Evolutionary conservation across 1,284 basidiomycete genomes (phyloP).

Genomic region (Puccinia hordei): DNA sequence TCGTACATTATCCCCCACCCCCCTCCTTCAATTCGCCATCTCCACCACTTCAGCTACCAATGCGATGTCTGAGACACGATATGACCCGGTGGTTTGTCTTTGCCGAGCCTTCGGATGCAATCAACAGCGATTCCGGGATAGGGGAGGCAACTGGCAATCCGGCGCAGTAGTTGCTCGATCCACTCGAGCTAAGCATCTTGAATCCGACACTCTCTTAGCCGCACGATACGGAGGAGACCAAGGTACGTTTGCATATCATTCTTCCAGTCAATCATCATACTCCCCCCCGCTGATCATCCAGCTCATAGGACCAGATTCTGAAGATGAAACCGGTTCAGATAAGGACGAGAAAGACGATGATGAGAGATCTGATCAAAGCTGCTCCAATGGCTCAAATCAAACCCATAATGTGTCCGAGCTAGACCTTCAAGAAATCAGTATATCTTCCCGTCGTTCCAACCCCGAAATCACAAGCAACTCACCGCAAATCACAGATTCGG

Average conservation of each 20-base stretch:
- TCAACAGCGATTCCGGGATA: slow-evolving; percentile 13
- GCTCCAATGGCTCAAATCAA: background rate
- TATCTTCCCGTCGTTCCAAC: background rate
- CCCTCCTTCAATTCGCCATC: background rate
- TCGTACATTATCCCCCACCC: no score
- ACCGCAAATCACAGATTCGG: background rate
- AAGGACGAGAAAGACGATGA: no score
- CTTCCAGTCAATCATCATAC: no score
- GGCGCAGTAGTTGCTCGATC: background rate
- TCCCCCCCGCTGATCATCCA: no score
- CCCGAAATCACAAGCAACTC: background rate
- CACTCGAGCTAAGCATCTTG: background rate
- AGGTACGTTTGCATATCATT: slow-evolving; percentile 9
- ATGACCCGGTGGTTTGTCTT: slow-evolving; percentile 5
- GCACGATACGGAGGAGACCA: slow-evolving; percentile 8
- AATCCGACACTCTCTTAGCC: background rate
- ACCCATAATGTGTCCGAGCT: background rate
- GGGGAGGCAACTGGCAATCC: slow-evolving; percentile 9
- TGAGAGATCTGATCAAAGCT: background rate
- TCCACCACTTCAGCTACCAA: background rate
- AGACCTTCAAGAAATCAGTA: background rate
- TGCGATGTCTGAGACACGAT: slow-evolving; percentile 10
- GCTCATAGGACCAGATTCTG: background rate
- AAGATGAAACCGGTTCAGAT: background rate
- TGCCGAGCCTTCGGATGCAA: slow-evolving; percentile 1